Base-by-base conservation (phyloP, 352 stramenopile genomes). In the Phytophthora foliorum region DNA sequence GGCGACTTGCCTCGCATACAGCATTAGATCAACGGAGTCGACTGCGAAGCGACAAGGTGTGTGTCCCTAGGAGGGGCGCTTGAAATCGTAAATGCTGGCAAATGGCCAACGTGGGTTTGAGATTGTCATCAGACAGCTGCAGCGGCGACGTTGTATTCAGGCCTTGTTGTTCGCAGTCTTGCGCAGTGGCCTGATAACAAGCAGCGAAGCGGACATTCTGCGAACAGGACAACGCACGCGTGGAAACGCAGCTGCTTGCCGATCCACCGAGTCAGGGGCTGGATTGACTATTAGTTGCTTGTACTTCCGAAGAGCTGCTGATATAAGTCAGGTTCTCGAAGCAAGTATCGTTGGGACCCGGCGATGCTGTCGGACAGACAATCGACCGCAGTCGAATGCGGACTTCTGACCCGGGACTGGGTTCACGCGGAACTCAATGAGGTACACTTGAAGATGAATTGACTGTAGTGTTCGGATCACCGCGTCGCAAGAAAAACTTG, bases 231-330 rank as follows among this genome's bases (percentile, higher is more conserved):
- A 45, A 57, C 32, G 31, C 2, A 14, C 34, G 44, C 56, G 46
- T 45, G 41, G 55, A 62, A 36, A 62, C 55, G 55, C 36, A 42
- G 38, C 16, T 44, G n/a, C 39, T 48, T 53, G 21, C 9, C 34
- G 29, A 51, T 45, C 14, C 16, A 8, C 36, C 36, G 36, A 42
- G 14, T 19, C 36, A 42, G 36, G 7, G 34, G 14, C 36, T 19
- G 36, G 36, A 10, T 42, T 42, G 36, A 39, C 32, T 39, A 39
- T 39, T 16, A 11, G 32, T 8, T 5, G 32, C 3, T 39, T 39
- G 7, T 39, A 7, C 34, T 41, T n/a, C 5, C 13, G 34, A 41
- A 32, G 29, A 29, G 25, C 25, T 29, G 25, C 3, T 29, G 25
- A 29, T 29, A 29, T 29, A 29, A 29, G 3, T 29, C 25, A 29